phyloP scores from a whole-genome alignment of 2,329 filamentous ascomycete species.

The Diaporthe batatas region DNA sequence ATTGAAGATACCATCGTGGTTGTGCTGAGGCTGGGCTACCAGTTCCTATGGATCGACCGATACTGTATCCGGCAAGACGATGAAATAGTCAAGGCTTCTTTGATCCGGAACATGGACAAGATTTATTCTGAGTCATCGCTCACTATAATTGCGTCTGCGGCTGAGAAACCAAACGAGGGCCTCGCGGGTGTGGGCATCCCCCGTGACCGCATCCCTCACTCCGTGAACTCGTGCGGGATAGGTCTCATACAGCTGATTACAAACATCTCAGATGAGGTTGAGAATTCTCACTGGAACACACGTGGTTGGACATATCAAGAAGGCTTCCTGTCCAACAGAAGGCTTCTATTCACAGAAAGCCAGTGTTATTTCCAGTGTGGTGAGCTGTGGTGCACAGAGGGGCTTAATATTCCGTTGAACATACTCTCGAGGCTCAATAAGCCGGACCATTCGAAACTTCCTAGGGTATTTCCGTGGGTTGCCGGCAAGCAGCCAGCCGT shows the following conservation, averaged over 20 bases:
- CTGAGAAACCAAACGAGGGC: conserved; percentile 51
- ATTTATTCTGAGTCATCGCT: conserved; percentile 53
- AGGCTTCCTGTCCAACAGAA: conserved; percentile 52
- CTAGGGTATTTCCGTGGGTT: conserved; percentile 27
- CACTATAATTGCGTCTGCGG: conserved; percentile 56
- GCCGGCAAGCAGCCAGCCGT: background rate
- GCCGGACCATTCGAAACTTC: conserved; percentile 10
- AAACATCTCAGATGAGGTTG: conserved; percentile 27
- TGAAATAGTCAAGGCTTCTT: conserved; percentile 43
- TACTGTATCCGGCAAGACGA: conserved; percentile 52
- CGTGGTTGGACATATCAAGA: conserved; percentile 58
- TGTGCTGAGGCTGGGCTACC: conserved; percentile 49
- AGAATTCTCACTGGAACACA: conserved; percentile 51
- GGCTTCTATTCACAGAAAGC: conserved; percentile 55
- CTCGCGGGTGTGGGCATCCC: conserved; percentile 49
- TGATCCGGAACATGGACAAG: conserved; percentile 54
- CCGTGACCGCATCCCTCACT: conserved; percentile 22
- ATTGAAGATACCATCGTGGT: conserved; percentile 41
- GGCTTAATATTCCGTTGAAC: conserved; percentile 1
- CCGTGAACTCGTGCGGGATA: conserved; percentile 43
- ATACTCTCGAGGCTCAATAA: conserved; percentile 19
- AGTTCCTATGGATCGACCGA: conserved; percentile 56
- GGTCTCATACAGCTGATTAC: conserved; percentile 41
- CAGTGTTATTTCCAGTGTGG: conserved; percentile 57
- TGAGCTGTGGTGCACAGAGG: conserved; percentile 31